Conservation (phyloP, 2,329 filamentous ascomycete genomes). For the Fusarium sterilihyphosum region DNA sequence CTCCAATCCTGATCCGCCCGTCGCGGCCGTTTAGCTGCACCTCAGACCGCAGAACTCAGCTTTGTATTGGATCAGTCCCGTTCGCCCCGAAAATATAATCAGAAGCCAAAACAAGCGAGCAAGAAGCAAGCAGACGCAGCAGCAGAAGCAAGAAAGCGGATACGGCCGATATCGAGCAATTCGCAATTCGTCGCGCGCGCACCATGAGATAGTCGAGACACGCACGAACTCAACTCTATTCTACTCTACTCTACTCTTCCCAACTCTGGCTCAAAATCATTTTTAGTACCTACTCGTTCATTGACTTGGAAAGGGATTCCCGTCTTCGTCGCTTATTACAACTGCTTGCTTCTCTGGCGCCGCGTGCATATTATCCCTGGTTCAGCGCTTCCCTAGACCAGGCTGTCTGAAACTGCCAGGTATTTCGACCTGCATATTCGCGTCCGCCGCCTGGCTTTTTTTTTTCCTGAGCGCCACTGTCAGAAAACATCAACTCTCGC, state of each 20-base stretch:
- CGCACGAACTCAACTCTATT: slow-evolving; percentile 38
- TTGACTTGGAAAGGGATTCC: slow-evolving; percentile 33
- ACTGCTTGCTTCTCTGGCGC: slow-evolving; percentile 24
- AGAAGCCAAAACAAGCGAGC: slow-evolving; percentile 12
- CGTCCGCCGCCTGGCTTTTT: slow-evolving; percentile 37
- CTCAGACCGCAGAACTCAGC: slow-evolving; percentile 9
- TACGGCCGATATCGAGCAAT: slow-evolving; percentile 47
- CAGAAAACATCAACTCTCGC: slow-evolving; percentile 24
- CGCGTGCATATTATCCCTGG: slow-evolving; percentile 35
- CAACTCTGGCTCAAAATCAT: slow-evolving; percentile 19
- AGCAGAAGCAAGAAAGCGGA: slow-evolving; percentile 28
- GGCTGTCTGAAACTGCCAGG: slow-evolving; percentile 43
- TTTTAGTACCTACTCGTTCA: slow-evolving; percentile 42
- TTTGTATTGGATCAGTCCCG: slow-evolving; percentile 24
- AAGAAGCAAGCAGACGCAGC: slow-evolving; percentile 28
- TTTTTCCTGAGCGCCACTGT: slow-evolving; percentile 31
- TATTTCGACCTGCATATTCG: slow-evolving; percentile 45
- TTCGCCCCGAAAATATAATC: slow-evolving; percentile 33
- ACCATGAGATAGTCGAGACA: slow-evolving; percentile 57
- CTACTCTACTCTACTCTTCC: slow-evolving; percentile 43
- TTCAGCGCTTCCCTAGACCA: slow-evolving; percentile 33
- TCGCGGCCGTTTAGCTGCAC: slow-evolving; percentile 39
- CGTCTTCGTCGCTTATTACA: slow-evolving; percentile 28
- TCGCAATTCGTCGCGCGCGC: slow-evolving; percentile 47
- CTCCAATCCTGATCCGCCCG: slow-evolving; percentile 35